Evolutionary conservation across 2,329 filamentous ascomycete species (phyloP).

Genomic region (Incumbomyces lentus): DNA sequence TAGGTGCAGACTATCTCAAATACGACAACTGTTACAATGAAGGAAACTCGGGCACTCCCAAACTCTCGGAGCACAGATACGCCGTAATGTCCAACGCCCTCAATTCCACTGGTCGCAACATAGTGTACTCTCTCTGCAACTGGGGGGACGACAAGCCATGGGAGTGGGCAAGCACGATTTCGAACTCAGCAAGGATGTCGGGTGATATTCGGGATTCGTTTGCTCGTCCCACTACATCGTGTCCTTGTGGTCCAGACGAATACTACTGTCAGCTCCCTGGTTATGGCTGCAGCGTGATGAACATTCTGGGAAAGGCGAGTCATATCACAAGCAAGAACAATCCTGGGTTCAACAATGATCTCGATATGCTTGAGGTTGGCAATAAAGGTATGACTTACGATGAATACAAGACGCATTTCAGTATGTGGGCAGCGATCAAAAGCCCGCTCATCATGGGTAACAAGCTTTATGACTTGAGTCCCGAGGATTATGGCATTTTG

Average conservation of each 20-base stretch:
- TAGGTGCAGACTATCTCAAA: conserved; percentile 36
- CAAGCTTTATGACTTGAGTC: conserved; percentile 31
- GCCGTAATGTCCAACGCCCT: conserved; percentile 39
- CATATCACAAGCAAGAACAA: conserved; percentile 30
- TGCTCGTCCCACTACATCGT: conserved; percentile 32
- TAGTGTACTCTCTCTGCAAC: conserved; percentile 40
- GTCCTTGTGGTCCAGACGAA: conserved; percentile 31
- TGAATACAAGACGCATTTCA: conserved; percentile 32
- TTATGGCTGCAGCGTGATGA: conserved; percentile 40
- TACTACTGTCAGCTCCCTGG: conserved; percentile 36
- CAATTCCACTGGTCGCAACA: conserved; percentile 36
- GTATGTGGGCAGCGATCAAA: conserved; percentile 40
- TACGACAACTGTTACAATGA: conserved; percentile 50
- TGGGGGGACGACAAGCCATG: conserved; percentile 42
- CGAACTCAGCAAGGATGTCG: conserved; percentile 38
- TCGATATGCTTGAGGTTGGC: conserved; percentile 32
- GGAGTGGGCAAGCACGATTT: conserved; percentile 38
- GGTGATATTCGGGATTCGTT: conserved; percentile 40
- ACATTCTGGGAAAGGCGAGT: conserved; percentile 41
- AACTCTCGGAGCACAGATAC: conserved; percentile 38
- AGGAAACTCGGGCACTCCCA: conserved; percentile 39
- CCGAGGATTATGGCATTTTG: conserved; percentile 36
- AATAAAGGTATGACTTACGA: conserved; percentile 34
- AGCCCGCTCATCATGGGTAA: conserved; percentile 41
- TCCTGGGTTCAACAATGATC: conserved; percentile 38